Conservation (phyloP, 352 stramenopile species). For the Phytophthora fragariae region DNA sequence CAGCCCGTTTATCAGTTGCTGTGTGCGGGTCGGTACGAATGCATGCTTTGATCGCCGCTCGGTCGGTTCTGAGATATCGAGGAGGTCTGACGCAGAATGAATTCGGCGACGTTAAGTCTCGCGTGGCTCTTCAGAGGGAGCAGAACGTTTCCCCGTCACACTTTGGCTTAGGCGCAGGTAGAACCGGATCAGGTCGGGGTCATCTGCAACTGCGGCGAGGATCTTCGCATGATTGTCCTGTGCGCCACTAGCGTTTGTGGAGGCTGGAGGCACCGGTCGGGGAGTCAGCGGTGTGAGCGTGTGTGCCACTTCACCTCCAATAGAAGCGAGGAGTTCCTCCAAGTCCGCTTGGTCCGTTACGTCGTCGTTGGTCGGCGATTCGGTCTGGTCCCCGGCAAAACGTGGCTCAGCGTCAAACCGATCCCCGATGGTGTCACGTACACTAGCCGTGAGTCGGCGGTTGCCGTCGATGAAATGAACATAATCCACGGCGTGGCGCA, state of each 20-base stretch:
- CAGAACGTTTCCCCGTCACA: not conserved
- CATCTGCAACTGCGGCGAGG: not conserved
- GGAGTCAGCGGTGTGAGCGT: too few species aligned
- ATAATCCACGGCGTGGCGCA: conserved; percentile 16
- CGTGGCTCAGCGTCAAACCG: conserved; percentile 2
- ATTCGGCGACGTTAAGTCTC: not conserved
- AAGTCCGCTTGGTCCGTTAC: not conserved
- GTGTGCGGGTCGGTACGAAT: not conserved
- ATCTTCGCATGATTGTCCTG: too few species aligned
- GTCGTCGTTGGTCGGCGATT: not conserved
- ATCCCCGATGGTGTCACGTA: not conserved
- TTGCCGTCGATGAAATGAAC: conserved; percentile 5
- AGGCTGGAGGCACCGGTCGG: too few species aligned
- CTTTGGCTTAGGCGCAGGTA: not conserved
- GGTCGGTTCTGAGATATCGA: not conserved
- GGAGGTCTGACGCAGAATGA: conserved; percentile 1
- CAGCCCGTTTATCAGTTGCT: conserved; percentile 1
- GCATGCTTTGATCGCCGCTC: conserved; percentile 6
- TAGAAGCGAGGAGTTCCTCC: not conserved
- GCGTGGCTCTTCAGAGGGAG: not conserved
- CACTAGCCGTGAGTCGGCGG: not conserved
- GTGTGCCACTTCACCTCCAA: too few species aligned
- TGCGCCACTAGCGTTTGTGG: too few species aligned
- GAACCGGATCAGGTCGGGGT: not conserved
- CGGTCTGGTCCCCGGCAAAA: too few species aligned